phyloP scores from a whole-genome alignment of 164 flowering plant genomes.

The Nymphaea thermarum region DNA sequence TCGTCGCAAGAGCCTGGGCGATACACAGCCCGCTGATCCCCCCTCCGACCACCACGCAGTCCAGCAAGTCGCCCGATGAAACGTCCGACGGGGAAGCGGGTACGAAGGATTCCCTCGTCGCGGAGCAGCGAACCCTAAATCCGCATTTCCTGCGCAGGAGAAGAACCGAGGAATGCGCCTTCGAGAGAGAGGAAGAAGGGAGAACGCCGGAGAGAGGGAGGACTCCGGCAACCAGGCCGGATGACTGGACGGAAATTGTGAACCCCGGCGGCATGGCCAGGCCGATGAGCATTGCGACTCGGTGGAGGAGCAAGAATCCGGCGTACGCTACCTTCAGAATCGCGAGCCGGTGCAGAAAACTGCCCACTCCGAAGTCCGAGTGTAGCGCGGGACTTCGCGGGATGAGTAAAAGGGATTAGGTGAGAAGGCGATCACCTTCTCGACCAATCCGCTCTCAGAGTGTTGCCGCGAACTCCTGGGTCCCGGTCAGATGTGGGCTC shows the following conservation, averaged over 20 bases:
- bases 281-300: not conserved
- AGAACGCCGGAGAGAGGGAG: not conserved
- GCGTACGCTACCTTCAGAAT: not conserved
- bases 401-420: not conserved
- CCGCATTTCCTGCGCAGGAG: not conserved
- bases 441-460: not conserved
- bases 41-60: constrained; percentile 80
- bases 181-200: not conserved
- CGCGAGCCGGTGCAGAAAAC: not conserved
- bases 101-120: not conserved
- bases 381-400: not conserved
- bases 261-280: not conserved
- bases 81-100: not conserved
- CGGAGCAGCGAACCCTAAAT: not conserved
- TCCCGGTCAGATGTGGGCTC: no score
- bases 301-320: not conserved
- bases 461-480: not conserved
- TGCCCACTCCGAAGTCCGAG: not conserved
- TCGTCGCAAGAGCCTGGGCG: constrained; percentile 77
- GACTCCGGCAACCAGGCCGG: not conserved
- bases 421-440: not conserved
- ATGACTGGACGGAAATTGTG: not conserved
- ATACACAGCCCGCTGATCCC: constrained; percentile 89
- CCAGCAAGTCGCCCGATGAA: constrained; percentile 14
- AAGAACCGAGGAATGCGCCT: not conserved